Evolutionary conservation across 352 stramenopile species (phyloP), one percentile per base, ranked within the genome.

Genomic region (Phytophthora quininea): DNA sequence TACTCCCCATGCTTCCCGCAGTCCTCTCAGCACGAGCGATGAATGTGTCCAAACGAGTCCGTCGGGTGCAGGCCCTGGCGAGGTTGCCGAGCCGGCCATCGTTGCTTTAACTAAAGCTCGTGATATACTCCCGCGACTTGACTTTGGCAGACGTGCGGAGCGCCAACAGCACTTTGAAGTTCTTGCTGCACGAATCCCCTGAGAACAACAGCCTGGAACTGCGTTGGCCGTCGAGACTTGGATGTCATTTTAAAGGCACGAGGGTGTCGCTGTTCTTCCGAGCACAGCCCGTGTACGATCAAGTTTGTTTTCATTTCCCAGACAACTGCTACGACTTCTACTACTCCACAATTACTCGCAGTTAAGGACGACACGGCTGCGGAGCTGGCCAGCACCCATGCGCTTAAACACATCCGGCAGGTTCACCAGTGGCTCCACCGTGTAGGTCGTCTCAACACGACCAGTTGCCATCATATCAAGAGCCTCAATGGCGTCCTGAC

Each of bases 401-500:
- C 74, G 78, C 40, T 81, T 64, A 43, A 77, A 86, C 10, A 86
- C 76, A 38, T 56, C 58, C 14, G 74, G 65, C 33, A 85, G 54
- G 45, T 76, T 79, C 24, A 30, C 53, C 32, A 82, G 63, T 11
- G 52, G 42, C 57, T 81, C 73, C 9, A 87, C 56, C 15, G 57
- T 67, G 50, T 73, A 82, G 4, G 62, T 64, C 37, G 72, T 66
- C 47, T 70, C 75, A 31, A 86, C 79, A 7, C 79, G 73, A 24
- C 82, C 79, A 31, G 72, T 62, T 1, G 73, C 77, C 6, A 70
- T 75, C 10, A 90, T 53, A 47, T 86, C 73, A 32, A 90, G 71
- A 3, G 79, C 82, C 58, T 90, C 82, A 40, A 85, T 76, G 3
- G 76, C 60, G 43, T 88, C 82, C 52, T 90, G 74, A 14, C 79